phyloP scores from a whole-genome alignment of 441 rosid genomes.

The Gossypium trilobum region DNA sequence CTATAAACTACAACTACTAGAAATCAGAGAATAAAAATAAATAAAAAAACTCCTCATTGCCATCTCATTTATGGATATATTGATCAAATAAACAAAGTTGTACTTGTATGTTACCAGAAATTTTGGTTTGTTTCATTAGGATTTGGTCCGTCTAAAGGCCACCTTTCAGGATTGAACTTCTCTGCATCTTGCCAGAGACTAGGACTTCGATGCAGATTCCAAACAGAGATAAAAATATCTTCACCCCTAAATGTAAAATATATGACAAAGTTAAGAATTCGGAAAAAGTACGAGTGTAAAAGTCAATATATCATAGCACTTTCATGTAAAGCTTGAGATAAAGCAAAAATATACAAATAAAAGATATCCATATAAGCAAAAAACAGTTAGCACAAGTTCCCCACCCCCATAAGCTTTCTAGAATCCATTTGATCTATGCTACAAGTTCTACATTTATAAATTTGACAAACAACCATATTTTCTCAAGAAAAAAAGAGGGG shows the following conservation, averaged over 20 bases:
- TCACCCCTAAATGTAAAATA: slow-evolving; percentile 46
- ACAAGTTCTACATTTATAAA: not conserved
- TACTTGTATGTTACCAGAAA: slow-evolving; percentile 44
- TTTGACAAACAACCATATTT: not conserved
- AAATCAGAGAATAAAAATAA: not conserved
- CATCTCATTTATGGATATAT: not conserved
- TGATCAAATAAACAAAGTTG: not conserved
- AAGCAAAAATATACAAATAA: not conserved
- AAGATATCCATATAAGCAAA: not conserved
- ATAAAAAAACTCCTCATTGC: not conserved
- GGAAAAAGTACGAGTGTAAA: not conserved
- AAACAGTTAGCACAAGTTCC: not conserved
- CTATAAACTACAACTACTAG: not conserved
- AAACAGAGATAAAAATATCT: slow-evolving; percentile 82
- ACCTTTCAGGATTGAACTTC: slow-evolving; percentile 90
- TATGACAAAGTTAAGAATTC: not conserved
- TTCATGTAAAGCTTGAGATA: not conserved
- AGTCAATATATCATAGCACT: not conserved
- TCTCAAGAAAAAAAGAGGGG: not conserved
- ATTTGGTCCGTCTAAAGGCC: slow-evolving; percentile 93
- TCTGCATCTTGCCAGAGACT: slow-evolving; percentile 68
- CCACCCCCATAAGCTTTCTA: not conserved
- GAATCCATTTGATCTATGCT: not conserved
- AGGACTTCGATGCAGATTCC: slow-evolving; percentile 94
- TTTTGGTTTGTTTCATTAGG: slow-evolving; percentile 97